phyloP scores from a whole-genome alignment of 2,329 filamentous ascomycete genomes.

The Fusarium anguioides region DNA sequence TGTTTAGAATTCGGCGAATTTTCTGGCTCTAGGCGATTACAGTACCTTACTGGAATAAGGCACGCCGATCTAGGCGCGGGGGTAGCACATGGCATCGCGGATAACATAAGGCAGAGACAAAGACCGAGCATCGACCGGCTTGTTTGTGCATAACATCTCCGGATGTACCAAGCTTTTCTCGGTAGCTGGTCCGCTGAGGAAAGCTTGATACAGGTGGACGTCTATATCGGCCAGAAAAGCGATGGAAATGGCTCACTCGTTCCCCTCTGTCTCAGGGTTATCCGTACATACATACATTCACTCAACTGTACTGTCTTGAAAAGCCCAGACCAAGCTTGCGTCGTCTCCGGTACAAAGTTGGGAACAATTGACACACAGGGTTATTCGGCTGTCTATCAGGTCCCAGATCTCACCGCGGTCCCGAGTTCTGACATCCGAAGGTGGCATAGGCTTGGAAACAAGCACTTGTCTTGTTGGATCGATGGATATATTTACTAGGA shows the following conservation, averaged over 20 bases:
- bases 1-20: constrained; percentile 32
- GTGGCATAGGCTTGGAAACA: constrained; percentile 35
- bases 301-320: background rate
- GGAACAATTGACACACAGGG: constrained; percentile 4
- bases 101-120: constrained; percentile 34
- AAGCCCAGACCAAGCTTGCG: background rate
- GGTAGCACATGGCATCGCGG: constrained; percentile 41
- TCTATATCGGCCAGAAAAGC: constrained; percentile 23
- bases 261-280: background rate
- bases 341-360: background rate
- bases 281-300: background rate
- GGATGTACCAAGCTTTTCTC: constrained; percentile 35
- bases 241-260: constrained; percentile 18
- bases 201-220: constrained; percentile 30
- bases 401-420: constrained; percentile 26
- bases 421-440: constrained; percentile 36
- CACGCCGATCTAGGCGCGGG: constrained; percentile 38
- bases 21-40: constrained; percentile 21
- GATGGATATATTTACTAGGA: constrained; percentile 38
- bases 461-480: constrained; percentile 37
- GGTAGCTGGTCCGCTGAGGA: constrained; percentile 36
- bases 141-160: constrained; percentile 37
- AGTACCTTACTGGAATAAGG: constrained; percentile 26
- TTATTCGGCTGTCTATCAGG: constrained; percentile 14
- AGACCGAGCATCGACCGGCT: constrained; percentile 34